Evolutionary conservation across 2,329 filamentous ascomycete species (phyloP).

Genomic region (Piedraia hortae): DNA sequence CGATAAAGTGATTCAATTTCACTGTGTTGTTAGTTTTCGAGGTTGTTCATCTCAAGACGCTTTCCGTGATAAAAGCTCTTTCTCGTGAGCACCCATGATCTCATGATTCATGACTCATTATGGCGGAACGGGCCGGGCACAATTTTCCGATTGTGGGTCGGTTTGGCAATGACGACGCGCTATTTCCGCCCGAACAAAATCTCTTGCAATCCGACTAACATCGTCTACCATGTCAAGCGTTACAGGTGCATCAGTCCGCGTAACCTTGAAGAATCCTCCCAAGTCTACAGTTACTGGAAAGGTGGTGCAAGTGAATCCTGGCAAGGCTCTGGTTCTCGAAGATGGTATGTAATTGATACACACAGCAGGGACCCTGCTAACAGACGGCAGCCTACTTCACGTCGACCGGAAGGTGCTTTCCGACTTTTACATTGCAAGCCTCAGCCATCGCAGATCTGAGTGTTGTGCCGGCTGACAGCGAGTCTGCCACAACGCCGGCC

Average conservation of each 20-base stretch:
- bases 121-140: too few relatives aligned
- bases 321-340: conserved; percentile 38
- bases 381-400: conserved; percentile 22
- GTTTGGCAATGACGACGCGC: too few relatives aligned
- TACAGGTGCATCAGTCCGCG: conserved; percentile 47
- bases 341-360: conserved; percentile 29
- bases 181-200: too few relatives aligned
- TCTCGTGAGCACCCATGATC: too few relatives aligned
- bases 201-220: too few relatives aligned
- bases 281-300: conserved; percentile 39
- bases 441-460: conserved; percentile 31
- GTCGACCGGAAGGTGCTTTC: conserved; percentile 24
- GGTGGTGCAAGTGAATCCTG: conserved; percentile 37
- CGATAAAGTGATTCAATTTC: too few relatives aligned
- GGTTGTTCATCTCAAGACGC: too few relatives aligned
- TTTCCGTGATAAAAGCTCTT: too few relatives aligned
- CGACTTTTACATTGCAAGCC: conserved; percentile 28
- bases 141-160: too few relatives aligned
- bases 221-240: conserved; percentile 26
- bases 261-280: conserved; percentile 39
- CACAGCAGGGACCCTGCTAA: conserved; percentile 1
- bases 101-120: too few relatives aligned
- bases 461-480: conserved; percentile 15
- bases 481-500: conserved; percentile 1
- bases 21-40: too few relatives aligned